Evolutionary conservation across 1,284 basidiomycete species (phyloP).

Genomic region (Sporisorium iseilematis-ciliati): DNA sequence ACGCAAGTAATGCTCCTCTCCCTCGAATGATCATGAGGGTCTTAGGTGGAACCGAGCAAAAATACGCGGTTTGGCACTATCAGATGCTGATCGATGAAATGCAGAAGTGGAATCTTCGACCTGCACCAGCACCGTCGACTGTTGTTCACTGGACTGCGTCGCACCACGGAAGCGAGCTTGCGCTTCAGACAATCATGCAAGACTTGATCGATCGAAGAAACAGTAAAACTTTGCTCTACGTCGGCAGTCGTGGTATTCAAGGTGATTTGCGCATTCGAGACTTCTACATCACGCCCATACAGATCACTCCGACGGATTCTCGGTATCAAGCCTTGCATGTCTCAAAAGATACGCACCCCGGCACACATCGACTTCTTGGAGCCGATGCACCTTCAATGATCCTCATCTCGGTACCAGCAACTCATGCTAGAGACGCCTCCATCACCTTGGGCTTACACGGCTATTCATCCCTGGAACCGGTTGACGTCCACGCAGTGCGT

Average conservation of each 20-base stretch:
- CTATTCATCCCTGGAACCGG: neutral
- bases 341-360: neutral
- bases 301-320: neutral
- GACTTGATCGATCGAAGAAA: neutral
- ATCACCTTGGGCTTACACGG: neutral
- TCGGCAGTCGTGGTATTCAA: neutral
- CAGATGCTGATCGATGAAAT: neutral
- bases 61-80: neutral
- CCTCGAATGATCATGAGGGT: neutral
- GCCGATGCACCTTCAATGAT: neutral
- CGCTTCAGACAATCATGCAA: neutral
- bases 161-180: neutral
- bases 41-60: neutral
- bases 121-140: neutral
- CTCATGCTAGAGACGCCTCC: neutral
- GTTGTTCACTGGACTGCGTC: neutral
- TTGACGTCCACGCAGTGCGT: neutral
- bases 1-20: too few relatives aligned
- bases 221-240: neutral
- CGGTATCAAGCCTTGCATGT: neutral
- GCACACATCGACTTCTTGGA: neutral
- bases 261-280: neutral
- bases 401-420: neutral
- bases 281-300: neutral
- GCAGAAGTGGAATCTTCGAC: neutral